These are phyloP conservation scores for Pseudogymnoascus sp. DNA, from an alignment of 2,329 filamentous ascomycete species.

Conservation along the genomic window DNA sequence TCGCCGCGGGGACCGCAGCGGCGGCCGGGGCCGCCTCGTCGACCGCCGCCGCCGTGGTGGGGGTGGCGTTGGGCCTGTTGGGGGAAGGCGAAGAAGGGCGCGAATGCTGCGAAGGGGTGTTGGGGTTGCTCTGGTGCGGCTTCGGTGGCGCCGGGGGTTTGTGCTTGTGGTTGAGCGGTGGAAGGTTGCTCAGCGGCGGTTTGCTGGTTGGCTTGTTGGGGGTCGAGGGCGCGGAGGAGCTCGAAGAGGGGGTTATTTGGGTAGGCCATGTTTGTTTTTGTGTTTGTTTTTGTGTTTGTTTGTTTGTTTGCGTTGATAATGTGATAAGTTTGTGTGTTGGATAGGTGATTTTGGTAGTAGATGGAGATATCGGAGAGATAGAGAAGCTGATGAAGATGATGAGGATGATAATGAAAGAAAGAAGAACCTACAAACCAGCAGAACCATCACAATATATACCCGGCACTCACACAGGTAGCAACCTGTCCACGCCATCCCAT, in stretches of 20 bases:
- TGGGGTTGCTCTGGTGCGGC: neutral
- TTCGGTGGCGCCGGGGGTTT: neutral
- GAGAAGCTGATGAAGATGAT: neutral
- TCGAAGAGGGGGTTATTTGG: constrained; percentile 3
- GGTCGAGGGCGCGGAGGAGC: neutral
- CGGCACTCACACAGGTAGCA: neutral
- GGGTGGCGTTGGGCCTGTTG: neutral
- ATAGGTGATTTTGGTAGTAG: neutral
- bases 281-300: neutral
- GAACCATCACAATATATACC: neutral
- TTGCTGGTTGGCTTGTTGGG: neutral
- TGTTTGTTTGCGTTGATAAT: neutral
- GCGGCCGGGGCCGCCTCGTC: neutral
- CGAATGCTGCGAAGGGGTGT: neutral
- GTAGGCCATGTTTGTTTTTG: neutral
- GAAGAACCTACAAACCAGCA: neutral
- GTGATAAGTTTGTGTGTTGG: neutral
- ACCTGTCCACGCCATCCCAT: neutral
- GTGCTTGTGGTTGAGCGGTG: neutral
- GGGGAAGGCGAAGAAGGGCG: neutral
- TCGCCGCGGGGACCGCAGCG: neutral
- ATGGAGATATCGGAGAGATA: neutral
- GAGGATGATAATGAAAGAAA: constrained; percentile 3
- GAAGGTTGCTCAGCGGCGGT: neutral
- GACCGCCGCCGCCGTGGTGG: neutral